Conservation (phyloP, 2,329 filamentous ascomycete species). For the Diaporthe citriasiana region DNA sequence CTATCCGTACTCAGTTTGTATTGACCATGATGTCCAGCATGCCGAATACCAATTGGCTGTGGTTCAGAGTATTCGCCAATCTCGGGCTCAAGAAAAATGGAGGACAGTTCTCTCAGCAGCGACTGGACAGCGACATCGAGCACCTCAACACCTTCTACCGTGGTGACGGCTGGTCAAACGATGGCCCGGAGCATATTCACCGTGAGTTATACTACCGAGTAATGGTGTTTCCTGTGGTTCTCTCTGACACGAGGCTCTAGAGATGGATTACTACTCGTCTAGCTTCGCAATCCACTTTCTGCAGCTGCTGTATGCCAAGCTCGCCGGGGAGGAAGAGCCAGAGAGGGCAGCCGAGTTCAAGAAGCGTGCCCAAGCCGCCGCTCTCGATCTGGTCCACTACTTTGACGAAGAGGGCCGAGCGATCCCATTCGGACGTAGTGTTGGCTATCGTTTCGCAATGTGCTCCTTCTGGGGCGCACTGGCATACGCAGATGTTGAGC, state of each 20-base stretch:
- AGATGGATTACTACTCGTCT: conserved; percentile 89
- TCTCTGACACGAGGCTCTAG: conserved; percentile 48
- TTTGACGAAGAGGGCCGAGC: conserved; percentile 79
- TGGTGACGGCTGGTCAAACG: conserved; percentile 87
- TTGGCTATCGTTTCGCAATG: conserved; percentile 89
- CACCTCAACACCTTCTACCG: conserved; percentile 86
- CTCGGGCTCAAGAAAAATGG: conserved; percentile 82
- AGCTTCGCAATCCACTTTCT: conserved; percentile 87
- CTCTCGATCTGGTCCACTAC: conserved; percentile 81
- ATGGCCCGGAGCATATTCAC: conserved; percentile 82
- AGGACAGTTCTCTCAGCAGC: conserved; percentile 76
- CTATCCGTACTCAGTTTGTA: not conserved
- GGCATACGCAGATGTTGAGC: conserved; percentile 81
- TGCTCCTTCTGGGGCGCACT: conserved; percentile 86
- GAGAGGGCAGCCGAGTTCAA: conserved; percentile 78
- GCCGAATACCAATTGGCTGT: conserved; percentile 78
- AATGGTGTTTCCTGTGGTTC: no score
- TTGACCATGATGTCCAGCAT: conserved; percentile 69
- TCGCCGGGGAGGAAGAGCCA: conserved; percentile 77
- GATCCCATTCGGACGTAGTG: conserved; percentile 82
- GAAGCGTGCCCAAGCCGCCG: conserved; percentile 74
- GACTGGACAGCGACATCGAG: conserved; percentile 81
- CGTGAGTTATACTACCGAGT: conserved; percentile 57
- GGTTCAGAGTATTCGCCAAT: conserved; percentile 89
- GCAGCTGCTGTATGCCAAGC: conserved; percentile 81